Evolutionary conservation across 768 basidiomycete species (phyloP), one percentile per base, ranked within the genome.

Genomic region (Lactarius pseudohatsudake): DNA sequence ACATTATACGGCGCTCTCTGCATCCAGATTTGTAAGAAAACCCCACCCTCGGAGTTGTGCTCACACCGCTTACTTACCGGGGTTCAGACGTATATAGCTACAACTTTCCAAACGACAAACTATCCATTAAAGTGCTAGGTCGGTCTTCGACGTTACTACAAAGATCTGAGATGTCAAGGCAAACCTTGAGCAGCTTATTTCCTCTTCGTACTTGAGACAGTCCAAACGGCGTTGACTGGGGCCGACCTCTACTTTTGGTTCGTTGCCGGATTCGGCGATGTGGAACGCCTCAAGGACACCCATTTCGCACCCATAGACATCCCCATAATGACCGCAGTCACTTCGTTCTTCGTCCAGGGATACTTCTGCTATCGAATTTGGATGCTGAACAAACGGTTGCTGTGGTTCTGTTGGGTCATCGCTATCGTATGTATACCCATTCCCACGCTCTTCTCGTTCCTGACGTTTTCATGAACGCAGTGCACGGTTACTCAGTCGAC

Each of bases 331-430:
- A 26, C 26, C 13, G 50, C 50, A 16, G 13, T 53, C 26, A 26
- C 26, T 53, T 53, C 50, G 11, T 53, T 28, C 26, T 13, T 53
- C 50, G 50, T 53, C 13, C 50, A 53, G 26, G 50, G 22, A 28
- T 53, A 50, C 22, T 50, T 53, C 26, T 53, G 50, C 50, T 53
- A 53, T 53, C 22, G 50, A 5, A 53, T 53, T 53, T 53, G 50
- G 50, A 53, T 15, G 22, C 50, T 53, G 26, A 53, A 26, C 6
- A 53, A 9, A 26, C 22, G 2, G 26, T 26, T 53, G 26, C 26
- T 53, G 26, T 53, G 50, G 50, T 53, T 53, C 4, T 53, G 50
- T 28, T 53, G 50, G 13, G 15, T 53, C 50, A 53, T 53, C 50
- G 22, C 22, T 3, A 5, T 26, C 13, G 50, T 53, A 13, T 53